Percentiles rank a stretch among this genome's conserved stretches.
phyloP scores from a whole-genome alignment of 306 rosid genomes.

The Quercus robur region DNA sequence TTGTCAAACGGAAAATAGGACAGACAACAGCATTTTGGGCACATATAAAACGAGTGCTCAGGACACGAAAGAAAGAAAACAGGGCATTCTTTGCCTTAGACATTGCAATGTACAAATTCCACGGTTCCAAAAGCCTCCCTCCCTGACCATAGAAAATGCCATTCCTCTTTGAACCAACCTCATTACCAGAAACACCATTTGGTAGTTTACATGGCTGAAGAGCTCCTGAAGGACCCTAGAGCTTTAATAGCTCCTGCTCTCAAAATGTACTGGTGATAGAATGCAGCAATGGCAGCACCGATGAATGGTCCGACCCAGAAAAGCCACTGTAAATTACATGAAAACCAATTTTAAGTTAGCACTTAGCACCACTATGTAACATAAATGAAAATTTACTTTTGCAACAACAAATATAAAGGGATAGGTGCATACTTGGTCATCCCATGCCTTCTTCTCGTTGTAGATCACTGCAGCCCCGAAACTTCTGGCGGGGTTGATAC shows the following conservation, averaged over 20 bases:
- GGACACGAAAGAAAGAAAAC: background rate
- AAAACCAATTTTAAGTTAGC: background rate
- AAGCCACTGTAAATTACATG: slow-evolving; percentile 24
- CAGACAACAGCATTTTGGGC: background rate
- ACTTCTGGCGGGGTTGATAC: slow-evolving; percentile 48
- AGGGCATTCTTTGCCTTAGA: background rate
- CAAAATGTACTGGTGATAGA: slow-evolving; percentile 37
- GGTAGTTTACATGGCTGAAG: slow-evolving; percentile 5
- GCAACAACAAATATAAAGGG: background rate
- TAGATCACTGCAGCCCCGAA: slow-evolving; percentile 43
- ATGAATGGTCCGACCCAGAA: slow-evolving; percentile 45
- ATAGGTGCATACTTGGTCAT: slow-evolving; percentile 27
- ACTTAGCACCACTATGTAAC: background rate
- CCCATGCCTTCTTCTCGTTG: slow-evolving; percentile 31
- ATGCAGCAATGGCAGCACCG: slow-evolving; percentile 47
- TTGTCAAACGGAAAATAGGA: background rate
- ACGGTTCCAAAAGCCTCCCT: too few species aligned
- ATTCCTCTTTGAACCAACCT: background rate
- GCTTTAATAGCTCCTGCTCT: slow-evolving; percentile 46
- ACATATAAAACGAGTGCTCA: slow-evolving; percentile 21
- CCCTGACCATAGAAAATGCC: background rate
- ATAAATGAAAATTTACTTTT: background rate
- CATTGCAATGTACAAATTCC: background rate
- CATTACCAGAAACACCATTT: background rate
- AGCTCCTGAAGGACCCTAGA: slow-evolving; percentile 40